A percentile compares a stretch with the other conserved stretches of the same genome.
phyloP scores from a whole-genome alignment of 139 green algal species.

The Chlamydomonas sp. region DNA sequence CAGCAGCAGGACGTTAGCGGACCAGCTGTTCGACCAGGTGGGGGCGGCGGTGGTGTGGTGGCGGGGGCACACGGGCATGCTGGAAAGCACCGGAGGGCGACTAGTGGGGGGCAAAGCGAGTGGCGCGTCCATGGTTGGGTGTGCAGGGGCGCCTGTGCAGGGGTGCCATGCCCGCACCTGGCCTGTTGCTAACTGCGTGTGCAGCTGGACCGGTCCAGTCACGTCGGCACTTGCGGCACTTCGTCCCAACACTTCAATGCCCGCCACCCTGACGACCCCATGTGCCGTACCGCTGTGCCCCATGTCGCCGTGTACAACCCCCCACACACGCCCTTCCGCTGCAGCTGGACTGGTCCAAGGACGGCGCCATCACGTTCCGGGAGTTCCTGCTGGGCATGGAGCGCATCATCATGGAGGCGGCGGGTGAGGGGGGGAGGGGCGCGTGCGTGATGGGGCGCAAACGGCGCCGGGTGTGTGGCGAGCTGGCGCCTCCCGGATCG shows the following conservation, averaged over 20 bases:
- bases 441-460: neutral
- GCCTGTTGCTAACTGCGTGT: no score
- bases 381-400: constrained; percentile 35
- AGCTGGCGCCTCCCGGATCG: no score
- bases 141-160: no score
- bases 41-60: neutral
- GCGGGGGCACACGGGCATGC: neutral
- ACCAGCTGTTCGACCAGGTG: constrained; percentile 37
- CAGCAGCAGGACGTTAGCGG: constrained; percentile 9
- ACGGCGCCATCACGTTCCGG: constrained; percentile 29
- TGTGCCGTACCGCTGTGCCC: neutral
- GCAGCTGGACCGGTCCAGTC: no score
- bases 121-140: no score
- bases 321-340: neutral
- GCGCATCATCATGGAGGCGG: constrained; percentile 34
- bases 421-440: neutral
- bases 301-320: neutral
- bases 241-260: no score
- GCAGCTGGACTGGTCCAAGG: constrained; percentile 38
- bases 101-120: neutral
- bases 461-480: no score
- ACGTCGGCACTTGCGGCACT: no score
- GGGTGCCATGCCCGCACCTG: no score
- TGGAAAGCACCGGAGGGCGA: neutral
- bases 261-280: neutral